These are phyloP conservation scores for Mycotypha africana DNA, from an alignment of 371 early-diverging fungal species.

Conservation along the genomic window DNA sequence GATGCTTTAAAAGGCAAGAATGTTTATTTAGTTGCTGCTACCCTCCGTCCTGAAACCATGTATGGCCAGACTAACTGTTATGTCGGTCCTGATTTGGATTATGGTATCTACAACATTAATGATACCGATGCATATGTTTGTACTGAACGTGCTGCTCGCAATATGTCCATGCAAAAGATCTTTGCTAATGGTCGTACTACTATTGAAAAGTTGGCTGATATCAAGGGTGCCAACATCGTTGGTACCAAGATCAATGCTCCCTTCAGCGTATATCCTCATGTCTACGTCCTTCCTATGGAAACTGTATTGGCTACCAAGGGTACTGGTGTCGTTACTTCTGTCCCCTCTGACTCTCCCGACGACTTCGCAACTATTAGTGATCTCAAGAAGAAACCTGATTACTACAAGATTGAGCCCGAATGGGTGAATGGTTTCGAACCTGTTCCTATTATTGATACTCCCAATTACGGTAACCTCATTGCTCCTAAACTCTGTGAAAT, in stretches of 20 bases:
- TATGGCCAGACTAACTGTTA: constrained; percentile 99
- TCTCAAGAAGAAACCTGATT: constrained; percentile 89
- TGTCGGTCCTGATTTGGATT: constrained; percentile 88
- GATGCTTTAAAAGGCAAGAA: constrained; percentile 66
- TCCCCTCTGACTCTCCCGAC: constrained; percentile 98
- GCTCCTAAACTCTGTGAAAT: constrained; percentile 82
- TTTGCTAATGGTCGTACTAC: constrained; percentile 30
- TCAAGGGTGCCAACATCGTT: constrained; percentile 79
- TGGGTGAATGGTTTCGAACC: constrained; percentile 88
- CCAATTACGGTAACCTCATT: constrained; percentile 79
- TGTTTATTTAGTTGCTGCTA: constrained; percentile 94
- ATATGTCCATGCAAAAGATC: constrained; percentile 94
- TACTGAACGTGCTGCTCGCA: constrained; percentile 92
- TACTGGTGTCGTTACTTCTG: constrained; percentile 98
- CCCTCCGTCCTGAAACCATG: constrained; percentile 98
- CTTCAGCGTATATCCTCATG: constrained; percentile 65
- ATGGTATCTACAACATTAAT: constrained; percentile 79
- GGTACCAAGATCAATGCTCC: constrained; percentile 93
- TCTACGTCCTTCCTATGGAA: constrained; percentile 97
- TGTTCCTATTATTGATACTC: constrained; percentile 83
- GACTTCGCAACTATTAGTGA: constrained; percentile 90
- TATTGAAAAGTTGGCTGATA: constrained; percentile 64
- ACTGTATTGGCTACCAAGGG: constrained; percentile 94
- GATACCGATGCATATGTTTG: constrained; percentile 82
- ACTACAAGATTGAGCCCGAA: constrained; percentile 82